A percentile compares a stretch with the other conserved stretches of the same genome.
Evolutionary conservation across 306 rosid species (phyloP).

Genomic region (Vigna angularis): DNA sequence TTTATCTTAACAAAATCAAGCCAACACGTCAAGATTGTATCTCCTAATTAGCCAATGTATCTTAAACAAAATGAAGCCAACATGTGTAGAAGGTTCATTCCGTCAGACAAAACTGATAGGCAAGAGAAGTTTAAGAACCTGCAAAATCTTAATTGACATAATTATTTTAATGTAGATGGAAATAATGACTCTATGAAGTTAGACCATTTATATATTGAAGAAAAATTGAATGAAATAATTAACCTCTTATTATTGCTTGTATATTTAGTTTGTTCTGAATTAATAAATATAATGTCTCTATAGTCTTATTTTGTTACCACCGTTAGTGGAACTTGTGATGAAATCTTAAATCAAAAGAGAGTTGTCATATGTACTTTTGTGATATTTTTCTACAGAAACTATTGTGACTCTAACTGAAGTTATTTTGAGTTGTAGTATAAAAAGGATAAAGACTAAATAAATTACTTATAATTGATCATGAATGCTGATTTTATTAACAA

Average conservation of each 20-base stretch:
- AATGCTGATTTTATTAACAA: background rate
- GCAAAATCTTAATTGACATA: constrained; percentile 22
- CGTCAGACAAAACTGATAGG: constrained; percentile 96
- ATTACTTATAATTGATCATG: background rate
- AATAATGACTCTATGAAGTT: constrained; percentile 38
- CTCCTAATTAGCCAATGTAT: constrained; percentile 53
- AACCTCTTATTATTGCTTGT: constrained; percentile 31
- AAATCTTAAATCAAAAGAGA: constrained; percentile 12
- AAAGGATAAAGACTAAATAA: background rate
- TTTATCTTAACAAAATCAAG: constrained; percentile 60
- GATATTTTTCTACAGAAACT: background rate
- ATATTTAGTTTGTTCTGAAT: constrained; percentile 21
- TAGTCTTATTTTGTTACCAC: constrained; percentile 1
- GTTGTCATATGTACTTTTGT: background rate
- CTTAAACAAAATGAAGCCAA: constrained; percentile 63
- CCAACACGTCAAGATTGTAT: constrained; percentile 61
- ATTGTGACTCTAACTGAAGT: constrained; percentile 1
- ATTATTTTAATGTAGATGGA: constrained; percentile 24
- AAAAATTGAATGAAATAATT: constrained; percentile 31
- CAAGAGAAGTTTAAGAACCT: constrained; percentile 45
- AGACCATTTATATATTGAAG: constrained; percentile 34
- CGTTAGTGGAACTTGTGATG: background rate
- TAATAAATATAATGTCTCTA: background rate
- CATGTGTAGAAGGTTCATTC: constrained; percentile 74
- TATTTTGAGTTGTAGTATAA: background rate